phyloP scores from a whole-genome alignment of 139 green algal species.

The Chlamydomonas eustigma region DNA sequence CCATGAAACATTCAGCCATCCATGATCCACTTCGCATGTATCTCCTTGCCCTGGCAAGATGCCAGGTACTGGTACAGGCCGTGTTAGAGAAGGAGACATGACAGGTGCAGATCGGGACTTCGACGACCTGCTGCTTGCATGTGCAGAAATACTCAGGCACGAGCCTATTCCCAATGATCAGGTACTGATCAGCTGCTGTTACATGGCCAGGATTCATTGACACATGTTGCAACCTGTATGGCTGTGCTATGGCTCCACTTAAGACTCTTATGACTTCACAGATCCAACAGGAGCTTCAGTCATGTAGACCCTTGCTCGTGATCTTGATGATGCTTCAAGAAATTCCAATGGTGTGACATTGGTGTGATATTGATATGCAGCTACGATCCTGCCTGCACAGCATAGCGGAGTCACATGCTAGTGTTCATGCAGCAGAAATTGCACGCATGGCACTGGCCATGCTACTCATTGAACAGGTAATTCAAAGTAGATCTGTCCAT shows the following conservation, averaged over 20 bases:
- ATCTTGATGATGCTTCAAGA: not conserved
- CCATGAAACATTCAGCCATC: too few relatives aligned
- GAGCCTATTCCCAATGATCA: not conserved
- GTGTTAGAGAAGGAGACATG: not conserved
- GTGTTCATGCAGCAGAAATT: not conserved
- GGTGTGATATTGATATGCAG: not conserved
- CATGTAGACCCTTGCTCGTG: too few relatives aligned
- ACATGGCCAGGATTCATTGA: too few relatives aligned
- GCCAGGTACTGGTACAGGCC: not conserved
- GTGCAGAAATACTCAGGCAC: not conserved
- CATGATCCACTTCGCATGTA: too few relatives aligned
- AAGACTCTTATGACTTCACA: too few relatives aligned
- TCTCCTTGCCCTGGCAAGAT: too few relatives aligned
- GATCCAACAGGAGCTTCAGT: too few relatives aligned
- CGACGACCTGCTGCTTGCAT: not conserved
- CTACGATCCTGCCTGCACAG: not conserved
- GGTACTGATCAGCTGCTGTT: too few relatives aligned
- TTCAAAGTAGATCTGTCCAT: not conserved
- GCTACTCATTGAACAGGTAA: conserved; percentile 2
- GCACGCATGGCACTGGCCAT: not conserved
- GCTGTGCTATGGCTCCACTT: too few relatives aligned
- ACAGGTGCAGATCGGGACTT: not conserved
- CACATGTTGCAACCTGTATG: too few relatives aligned
- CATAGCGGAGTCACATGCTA: not conserved
- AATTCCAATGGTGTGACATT: not conserved